Evolutionary conservation across 2,329 filamentous ascomycete genomes (phyloP), one percentile per base, ranked within the genome.

Genomic region (Plenodomus lindquistii): DNA sequence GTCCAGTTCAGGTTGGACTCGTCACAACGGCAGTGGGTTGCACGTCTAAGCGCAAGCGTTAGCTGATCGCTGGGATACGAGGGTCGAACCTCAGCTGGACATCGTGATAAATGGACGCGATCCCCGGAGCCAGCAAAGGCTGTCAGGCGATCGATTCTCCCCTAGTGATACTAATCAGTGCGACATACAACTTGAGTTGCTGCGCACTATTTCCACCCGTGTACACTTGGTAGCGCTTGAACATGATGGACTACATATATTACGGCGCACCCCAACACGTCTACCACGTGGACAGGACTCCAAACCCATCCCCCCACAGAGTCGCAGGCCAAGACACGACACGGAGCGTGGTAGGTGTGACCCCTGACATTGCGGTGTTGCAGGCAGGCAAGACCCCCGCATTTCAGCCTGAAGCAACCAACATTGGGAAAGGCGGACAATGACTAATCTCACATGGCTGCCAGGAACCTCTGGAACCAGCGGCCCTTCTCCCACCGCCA

Each of bases 181-280:
- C 16, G 16, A 34, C 24, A 34, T 37, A 43, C 34, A 36, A 18
- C n/a, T n/a, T 15, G 6, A 18, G 7, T 15, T 7, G 15, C n/a
- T 18, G 34, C 5, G 9, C 27, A 18, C 34, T 40, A 15, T 17
- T 22, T 38, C 21, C 47, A 24, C 45, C 38, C 21, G 18, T 37
- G 24, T 18, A 34, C 46, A 21, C 15, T 36, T 46, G 36, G 42
- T 45, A 29, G 38, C 38, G 20, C 29, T 40, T 16, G 31, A 16
- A 29, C 21, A 18, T 58, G 42, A 85, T 85, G 81, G 81, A 85
- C 59, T 85, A 82, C 67, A 74, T 76, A 44, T 83, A 80, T 67
- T 84, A 79, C 66, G 64, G 69, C 42, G 62, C 75, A 16, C 69
- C 73, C 27, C 67, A 67, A 35, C 77, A 78, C 55, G 68, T 75